Base-by-base conservation (phyloP, 192 early-diverging fungal genomes). In the Linnemannia elongata region DNA sequence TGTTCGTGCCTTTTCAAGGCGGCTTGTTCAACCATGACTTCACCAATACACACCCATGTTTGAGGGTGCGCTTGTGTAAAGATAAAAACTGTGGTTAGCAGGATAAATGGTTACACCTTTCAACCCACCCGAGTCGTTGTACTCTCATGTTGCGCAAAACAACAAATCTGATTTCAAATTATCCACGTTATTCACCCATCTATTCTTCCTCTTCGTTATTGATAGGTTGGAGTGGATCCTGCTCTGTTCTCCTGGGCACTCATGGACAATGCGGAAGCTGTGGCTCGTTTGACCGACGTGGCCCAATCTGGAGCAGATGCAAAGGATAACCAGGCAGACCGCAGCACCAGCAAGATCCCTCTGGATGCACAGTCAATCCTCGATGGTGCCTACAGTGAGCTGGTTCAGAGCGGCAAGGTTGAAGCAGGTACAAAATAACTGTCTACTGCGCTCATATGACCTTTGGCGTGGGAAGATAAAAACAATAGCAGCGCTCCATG, bases 171-270 rank as follows among this genome's bases (percentile, higher is more conserved):
- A 4, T 30, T 15, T 22, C 49, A 1, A 33, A 33, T 33, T 15
- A 33, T 66, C 60, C 60, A 66, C 27, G 60, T n/a, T 13, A 54
- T n/a, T 74, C 22, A 35, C 35, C 2, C 55, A 24, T 47, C 39
- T 44, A 12, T 6, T 35, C 36, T 30, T 66, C 47, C 4, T 36
- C 66, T 45, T 79, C 30, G 54, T 39, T 52, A 20, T 52, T 33
- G 17, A 24, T 74, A 85, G 79, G 81, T 82, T 66, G 90, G 90
- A 49, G 82, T 91, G 20, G 88, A 89, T 82, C 75, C 82, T 45
- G 92, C 92, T 6, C 76, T 90, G 24, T 93, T 93, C 77, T 91
- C 90, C 33, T 93, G 92, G 92, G 91, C 90, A 27, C 76, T 93
- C 47, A 93, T 93, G 92, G 88, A 93, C 55, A 93, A 93, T 75